Evolutionary conservation across 495 filamentous ascomycete species (phyloP).

Genomic region (Podospora australis): DNA sequence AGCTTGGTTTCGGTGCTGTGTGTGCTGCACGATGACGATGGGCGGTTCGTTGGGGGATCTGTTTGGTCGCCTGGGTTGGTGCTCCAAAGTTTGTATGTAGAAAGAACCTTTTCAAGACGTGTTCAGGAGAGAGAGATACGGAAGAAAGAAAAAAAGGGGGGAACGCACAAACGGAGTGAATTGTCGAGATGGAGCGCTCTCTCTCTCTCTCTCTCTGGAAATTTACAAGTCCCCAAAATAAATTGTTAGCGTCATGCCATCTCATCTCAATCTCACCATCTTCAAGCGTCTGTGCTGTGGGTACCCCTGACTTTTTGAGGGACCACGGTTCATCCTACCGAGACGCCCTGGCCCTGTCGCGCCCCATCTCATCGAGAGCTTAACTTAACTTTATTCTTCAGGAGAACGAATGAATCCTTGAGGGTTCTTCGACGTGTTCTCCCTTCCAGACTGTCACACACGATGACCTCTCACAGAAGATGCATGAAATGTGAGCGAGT

Average conservation of each 20-base stretch:
- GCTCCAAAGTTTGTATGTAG: not conserved
- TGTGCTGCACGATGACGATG: slow-evolving; percentile 16
- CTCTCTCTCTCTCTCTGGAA: not conserved
- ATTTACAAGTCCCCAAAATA: slow-evolving; percentile 7
- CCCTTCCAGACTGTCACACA: not conserved
- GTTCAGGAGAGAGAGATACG: not conserved
- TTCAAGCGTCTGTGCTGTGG: not conserved
- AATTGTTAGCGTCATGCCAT: slow-evolving; percentile 18
- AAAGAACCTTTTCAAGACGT: no score
- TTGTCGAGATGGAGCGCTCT: not conserved
- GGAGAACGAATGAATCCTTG: not conserved
- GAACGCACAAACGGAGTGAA: not conserved
- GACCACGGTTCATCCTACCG: no score
- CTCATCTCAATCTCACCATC: slow-evolving; percentile 2
- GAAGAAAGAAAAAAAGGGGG: not conserved
- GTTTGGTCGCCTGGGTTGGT: not conserved
- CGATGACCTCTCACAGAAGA: not conserved
- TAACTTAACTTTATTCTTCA: not conserved
- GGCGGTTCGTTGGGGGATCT: not conserved
- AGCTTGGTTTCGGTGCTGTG: not conserved
- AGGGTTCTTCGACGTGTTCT: no score
- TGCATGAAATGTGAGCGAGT: slow-evolving; percentile 1
- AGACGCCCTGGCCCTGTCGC: no score
- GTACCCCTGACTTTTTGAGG: slow-evolving; percentile 3
- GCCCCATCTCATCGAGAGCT: no score